phyloP scores from a whole-genome alignment of 192 early-diverging fungal species.

The Coemansia sp. region DNA sequence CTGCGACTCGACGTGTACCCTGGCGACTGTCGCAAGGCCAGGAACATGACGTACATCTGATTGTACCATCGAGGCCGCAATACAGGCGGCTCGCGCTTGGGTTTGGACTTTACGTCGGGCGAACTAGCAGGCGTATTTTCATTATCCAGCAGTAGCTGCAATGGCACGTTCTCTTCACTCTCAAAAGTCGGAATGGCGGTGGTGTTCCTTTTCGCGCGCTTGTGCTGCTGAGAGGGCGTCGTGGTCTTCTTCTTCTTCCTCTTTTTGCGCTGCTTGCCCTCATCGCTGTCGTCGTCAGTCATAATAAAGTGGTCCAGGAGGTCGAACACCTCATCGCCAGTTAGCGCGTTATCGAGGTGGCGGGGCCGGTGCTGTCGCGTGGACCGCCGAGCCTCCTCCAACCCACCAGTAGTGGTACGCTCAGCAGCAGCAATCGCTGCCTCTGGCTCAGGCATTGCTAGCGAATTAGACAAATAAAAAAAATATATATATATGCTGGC shows the following conservation, averaged over 20 bases:
- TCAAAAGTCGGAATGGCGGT: not conserved
- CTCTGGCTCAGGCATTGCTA: constrained; percentile 21
- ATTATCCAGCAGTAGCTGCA: not conserved
- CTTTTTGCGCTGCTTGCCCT: constrained; percentile 11
- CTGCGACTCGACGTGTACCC: constrained; percentile 69
- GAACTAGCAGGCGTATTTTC: not conserved
- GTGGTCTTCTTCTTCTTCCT: not conserved
- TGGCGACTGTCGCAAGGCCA: constrained; percentile 75
- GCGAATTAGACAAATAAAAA: not conserved
- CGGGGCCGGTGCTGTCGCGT: constrained; percentile 36
- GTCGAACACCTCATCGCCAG: constrained; percentile 52
- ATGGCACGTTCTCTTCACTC: constrained; percentile 1
- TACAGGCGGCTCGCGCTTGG: not conserved
- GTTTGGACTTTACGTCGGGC: not conserved
- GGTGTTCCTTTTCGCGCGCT: constrained; percentile 19
- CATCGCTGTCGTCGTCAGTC: constrained; percentile 10
- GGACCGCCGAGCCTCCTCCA: constrained; percentile 26
- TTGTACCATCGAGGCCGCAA: constrained; percentile 87
- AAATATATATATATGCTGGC: not conserved
- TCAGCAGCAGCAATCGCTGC: not conserved
- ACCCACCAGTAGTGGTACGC: not conserved
- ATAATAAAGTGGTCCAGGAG: constrained; percentile 44
- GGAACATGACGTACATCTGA: constrained; percentile 83
- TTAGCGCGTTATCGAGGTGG: constrained; percentile 36
- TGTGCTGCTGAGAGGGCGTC: not conserved